Conservation (phyloP, 768 basidiomycete species). For the Mrakia gelida region DNA sequence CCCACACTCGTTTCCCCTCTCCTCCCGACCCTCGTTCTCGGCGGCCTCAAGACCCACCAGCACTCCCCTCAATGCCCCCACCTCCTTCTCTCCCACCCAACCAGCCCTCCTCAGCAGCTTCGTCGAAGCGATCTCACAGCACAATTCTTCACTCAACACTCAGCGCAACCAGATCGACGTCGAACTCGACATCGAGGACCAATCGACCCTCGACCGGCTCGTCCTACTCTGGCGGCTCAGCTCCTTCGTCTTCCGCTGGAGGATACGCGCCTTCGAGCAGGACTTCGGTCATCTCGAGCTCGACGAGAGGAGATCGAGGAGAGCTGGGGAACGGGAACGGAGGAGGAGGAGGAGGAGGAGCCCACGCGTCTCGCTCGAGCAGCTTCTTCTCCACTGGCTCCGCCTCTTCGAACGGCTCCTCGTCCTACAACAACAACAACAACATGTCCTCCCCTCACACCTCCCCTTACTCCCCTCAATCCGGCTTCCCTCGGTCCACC, state of each 20-base stretch:
- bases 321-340: no score
- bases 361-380: background rate
- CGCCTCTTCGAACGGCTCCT: background rate
- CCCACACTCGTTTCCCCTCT: background rate
- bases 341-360: background rate
- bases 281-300: background rate
- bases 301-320: background rate
- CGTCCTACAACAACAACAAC: background rate
- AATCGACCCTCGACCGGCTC: background rate
- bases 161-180: background rate
- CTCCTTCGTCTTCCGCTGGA: background rate
- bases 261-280: background rate
- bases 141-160: background rate
- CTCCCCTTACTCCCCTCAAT: background rate
- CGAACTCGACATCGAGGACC: background rate
- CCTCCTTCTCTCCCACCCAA: constrained; percentile 9
- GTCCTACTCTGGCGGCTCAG: background rate
- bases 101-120: background rate
- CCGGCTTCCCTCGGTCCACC: constrained; percentile 1
- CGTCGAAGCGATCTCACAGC: background rate
- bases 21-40: background rate
- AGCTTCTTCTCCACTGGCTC: background rate
- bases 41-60: background rate
- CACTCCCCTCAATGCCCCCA: background rate
- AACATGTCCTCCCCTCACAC: background rate